Base-by-base conservation (phyloP, 352 stramenopile genomes). In the Pythium utonaiense region DNA sequence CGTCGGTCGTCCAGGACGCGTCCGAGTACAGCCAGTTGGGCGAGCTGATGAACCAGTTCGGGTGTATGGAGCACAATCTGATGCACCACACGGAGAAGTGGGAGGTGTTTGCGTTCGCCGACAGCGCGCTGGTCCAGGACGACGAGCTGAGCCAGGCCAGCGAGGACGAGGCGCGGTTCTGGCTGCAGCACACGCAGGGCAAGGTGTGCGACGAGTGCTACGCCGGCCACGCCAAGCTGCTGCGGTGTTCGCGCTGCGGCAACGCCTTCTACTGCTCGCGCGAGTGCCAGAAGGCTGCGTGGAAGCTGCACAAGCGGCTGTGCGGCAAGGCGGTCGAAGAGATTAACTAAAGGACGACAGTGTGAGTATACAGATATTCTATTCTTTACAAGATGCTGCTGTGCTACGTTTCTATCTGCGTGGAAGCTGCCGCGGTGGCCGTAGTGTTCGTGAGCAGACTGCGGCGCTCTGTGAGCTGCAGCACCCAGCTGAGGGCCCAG, bases 61-160 rank as follows among this genome's bases (percentile, higher is more conserved):
- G 77, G 28, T 86, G 75, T 53, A 70, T 89, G 36, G 70, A 86
- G 21, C 80, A 83, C 56, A 93, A 95, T 45, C 56, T 95, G 40
- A 92, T 93, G 81, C 72, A 89, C 34, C 71, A 92, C 47, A 86
- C 71, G 0, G 85, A 95, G 53, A 95, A 93, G 55, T 95, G 85
- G 85, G 78, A 91, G 59, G 73, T 91, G 31, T 91, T 87, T 40
- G 85, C 74, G 13, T 51, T 70, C 0, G 44, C 68, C 8, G 57
- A 74, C 3, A 87, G 70, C 40, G 57, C 69, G 1, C 74, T 89
- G 17, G 73, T 67, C 27, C 62, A 69, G 17, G 72, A 73, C 8
- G 69, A 74, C 2, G 77, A 78, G 9, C 62, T 83, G 48, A 78
- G 69, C 1, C 69, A 80, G 22, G 67, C 78, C 6, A 71, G 64